Conservation (phyloP, 1,139 yeast genomes). For the Candida mesenterica region DNA sequence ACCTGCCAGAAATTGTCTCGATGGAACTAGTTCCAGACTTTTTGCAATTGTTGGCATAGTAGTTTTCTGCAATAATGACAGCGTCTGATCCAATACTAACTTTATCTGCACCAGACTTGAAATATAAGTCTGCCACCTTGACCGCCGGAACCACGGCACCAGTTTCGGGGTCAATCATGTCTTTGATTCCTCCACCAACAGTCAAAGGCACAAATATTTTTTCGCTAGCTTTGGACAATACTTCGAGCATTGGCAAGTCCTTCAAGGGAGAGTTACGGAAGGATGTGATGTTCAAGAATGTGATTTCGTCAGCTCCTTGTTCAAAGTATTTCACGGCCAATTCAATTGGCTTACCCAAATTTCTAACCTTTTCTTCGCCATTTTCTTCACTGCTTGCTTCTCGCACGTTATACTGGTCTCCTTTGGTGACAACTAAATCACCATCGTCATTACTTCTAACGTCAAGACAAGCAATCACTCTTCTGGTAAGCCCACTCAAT, state of each 20-base stretch:
- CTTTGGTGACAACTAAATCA: conserved; percentile 94
- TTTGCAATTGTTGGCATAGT: conserved; percentile 53
- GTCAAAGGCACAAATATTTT: conserved; percentile 94
- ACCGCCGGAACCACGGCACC: conserved; percentile 77
- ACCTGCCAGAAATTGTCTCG: conserved; percentile 85
- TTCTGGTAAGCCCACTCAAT: conserved; percentile 72
- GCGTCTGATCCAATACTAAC: conserved; percentile 98
- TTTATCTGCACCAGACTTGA: conserved; percentile 95
- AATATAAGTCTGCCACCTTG: conserved; percentile 86
- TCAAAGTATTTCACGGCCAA: conserved; percentile 83
- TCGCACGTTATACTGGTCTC: conserved; percentile 96
- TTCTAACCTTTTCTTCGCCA: conserved; percentile 56
- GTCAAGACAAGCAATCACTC: conserved; percentile 93
- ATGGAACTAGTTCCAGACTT: conserved; percentile 81
- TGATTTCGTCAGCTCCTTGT: conserved; percentile 97
- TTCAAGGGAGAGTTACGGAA: conserved; percentile 88
- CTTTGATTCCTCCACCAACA: conserved; percentile 97
- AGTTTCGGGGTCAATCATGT: conserved; percentile 73
- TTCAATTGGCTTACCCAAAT: conserved; percentile 93
- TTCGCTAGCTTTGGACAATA: conserved; percentile 76
- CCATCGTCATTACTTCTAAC: conserved; percentile 95
- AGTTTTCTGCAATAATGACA: conserved; percentile 82
- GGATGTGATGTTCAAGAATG: conserved; percentile 90
- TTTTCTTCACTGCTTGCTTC: conserved; percentile 42
- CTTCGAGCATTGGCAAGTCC: conserved; percentile 94